Conservation (phyloP, 441 rosid genomes). For the Eutrema salsugineum region DNA sequence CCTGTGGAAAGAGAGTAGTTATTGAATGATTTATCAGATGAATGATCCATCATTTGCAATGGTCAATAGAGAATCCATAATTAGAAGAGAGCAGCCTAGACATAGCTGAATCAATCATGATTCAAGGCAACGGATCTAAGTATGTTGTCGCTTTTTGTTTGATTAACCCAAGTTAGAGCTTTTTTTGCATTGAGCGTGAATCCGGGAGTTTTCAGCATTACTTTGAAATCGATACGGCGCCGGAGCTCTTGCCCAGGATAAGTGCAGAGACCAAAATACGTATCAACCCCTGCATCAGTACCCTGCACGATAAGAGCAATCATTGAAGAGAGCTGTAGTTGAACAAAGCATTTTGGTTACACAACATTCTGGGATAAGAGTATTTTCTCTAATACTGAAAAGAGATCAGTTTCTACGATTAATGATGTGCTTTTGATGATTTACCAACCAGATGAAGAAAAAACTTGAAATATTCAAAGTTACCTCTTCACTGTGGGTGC, state of each 20-base stretch:
- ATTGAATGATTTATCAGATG: neutral
- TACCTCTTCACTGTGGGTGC: conserved; percentile 91
- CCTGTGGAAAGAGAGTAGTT: conserved; percentile 38
- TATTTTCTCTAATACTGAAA: neutral
- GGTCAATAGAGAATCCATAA: neutral
- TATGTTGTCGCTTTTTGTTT: neutral
- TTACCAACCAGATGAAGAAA: neutral
- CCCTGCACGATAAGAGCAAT: conserved; percentile 43
- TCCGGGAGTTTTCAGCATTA: neutral
- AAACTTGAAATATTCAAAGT: neutral
- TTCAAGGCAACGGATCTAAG: neutral
- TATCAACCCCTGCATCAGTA: conserved; percentile 83
- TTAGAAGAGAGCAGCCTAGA: neutral
- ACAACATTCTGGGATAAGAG: neutral
- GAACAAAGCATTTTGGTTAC: neutral
- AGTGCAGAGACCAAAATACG: conserved; percentile 87
- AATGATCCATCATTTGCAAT: neutral
- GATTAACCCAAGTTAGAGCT: neutral
- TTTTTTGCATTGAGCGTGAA: neutral
- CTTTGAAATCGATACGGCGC: conserved; percentile 72
- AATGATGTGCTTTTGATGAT: neutral
- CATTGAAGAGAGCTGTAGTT: neutral
- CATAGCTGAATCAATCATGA: no score
- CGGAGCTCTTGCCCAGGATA: conserved; percentile 81
- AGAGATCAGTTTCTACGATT: neutral